phyloP scores from a whole-genome alignment of 495 filamentous ascomycete species.

The Hypoxylon crocopeplum region DNA sequence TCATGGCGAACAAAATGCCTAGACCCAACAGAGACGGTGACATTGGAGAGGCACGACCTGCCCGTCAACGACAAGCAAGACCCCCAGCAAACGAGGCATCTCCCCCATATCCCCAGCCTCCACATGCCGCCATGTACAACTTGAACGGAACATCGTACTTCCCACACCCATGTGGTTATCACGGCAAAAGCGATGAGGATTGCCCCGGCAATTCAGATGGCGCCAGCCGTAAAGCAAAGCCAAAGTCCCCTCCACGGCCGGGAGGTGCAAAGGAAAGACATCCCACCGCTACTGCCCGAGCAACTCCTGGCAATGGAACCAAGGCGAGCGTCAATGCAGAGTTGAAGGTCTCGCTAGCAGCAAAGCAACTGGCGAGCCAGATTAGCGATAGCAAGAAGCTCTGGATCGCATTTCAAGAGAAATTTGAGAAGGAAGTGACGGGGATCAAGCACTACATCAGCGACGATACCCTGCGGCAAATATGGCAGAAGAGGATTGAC shows the following conservation, averaged over 20 bases:
- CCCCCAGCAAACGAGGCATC: background rate
- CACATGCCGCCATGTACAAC: conserved; percentile 7
- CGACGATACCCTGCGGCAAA: conserved; percentile 31
- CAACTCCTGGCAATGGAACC: conserved; percentile 24
- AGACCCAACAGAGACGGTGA: background rate
- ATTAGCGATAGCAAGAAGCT: conserved; percentile 36
- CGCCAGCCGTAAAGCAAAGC: background rate
- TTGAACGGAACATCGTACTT: conserved; percentile 10
- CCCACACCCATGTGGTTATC: conserved; percentile 18
- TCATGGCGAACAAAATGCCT: background rate
- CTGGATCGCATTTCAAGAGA: conserved; percentile 37
- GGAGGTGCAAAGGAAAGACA: background rate
- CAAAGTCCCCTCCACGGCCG: background rate
- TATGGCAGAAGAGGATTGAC: conserved; percentile 42
- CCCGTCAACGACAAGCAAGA: conserved; percentile 3
- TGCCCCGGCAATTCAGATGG: background rate
- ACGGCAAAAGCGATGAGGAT: background rate
- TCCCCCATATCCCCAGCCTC: background rate
- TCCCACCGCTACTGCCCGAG: conserved; percentile 25
- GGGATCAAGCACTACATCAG: conserved; percentile 37
- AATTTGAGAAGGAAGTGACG: conserved; percentile 38
- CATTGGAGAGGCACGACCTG: background rate
- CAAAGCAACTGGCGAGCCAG: conserved; percentile 36
- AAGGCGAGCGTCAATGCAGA: conserved; percentile 20
- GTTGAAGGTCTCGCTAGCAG: conserved; percentile 34